Conservation (phyloP, 2,329 filamentous ascomycete genomes). For the Fusarium ambrosium region DNA sequence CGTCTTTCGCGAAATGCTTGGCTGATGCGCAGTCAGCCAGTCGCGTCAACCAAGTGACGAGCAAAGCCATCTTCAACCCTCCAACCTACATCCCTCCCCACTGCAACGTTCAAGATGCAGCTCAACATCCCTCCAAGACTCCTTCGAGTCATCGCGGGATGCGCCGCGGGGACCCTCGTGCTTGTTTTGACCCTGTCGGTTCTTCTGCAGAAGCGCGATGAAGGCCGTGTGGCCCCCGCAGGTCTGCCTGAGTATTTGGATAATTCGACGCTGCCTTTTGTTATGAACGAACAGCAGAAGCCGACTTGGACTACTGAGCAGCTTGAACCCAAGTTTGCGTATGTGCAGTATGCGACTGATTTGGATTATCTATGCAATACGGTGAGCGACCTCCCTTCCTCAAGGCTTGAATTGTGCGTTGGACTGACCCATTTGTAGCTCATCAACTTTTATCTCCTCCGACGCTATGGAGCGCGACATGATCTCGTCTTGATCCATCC, state of each 20-base stretch:
- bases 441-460: neutral
- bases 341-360: neutral
- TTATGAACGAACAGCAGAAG: neutral
- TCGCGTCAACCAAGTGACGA: neutral
- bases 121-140: neutral
- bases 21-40: neutral
- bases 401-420: neutral
- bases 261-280: neutral
- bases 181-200: neutral
- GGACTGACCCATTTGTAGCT: neutral
- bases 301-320: neutral
- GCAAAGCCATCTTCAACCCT: neutral
- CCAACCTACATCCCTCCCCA: neutral
- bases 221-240: neutral
- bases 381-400: neutral
- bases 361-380: neutral
- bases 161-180: neutral
- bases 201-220: neutral
- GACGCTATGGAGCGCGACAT: neutral
- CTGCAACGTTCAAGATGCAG: neutral
- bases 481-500: neutral
- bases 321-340: neutral
- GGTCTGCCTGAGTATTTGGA: neutral
- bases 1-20: neutral
- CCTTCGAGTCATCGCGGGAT: neutral